phyloP scores from a whole-genome alignment of 768 basidiomycete genomes.

The Boletus patriciae region DNA sequence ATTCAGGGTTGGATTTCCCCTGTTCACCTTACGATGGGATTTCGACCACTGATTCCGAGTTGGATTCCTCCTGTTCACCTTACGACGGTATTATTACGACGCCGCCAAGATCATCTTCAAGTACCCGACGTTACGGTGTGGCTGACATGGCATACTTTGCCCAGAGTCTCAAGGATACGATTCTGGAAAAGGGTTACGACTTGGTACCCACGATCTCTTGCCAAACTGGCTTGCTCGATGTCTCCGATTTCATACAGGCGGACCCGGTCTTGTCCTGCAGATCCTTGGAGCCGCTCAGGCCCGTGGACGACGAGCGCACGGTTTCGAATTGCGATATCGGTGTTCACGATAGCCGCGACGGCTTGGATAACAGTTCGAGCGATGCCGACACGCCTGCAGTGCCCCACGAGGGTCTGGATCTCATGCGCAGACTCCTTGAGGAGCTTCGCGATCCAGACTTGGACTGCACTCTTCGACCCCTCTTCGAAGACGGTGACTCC shows the following conservation, averaged over 20 bases:
- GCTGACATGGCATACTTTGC: constrained; percentile 4
- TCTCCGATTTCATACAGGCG: neutral
- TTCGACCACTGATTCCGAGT: neutral
- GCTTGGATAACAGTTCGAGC: neutral
- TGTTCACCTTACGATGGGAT: neutral
- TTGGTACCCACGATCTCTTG: neutral
- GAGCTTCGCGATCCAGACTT: constrained; percentile 16
- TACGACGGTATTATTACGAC: neutral
- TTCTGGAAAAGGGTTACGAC: neutral
- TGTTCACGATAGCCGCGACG: neutral
- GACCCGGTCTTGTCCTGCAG: neutral
- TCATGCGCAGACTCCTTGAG: constrained; percentile 17
- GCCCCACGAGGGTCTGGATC: neutral
- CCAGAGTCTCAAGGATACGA: neutral
- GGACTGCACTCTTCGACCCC: constrained; percentile 1
- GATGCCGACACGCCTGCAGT: neutral
- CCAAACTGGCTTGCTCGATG: neutral
- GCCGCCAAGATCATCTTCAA: neutral
- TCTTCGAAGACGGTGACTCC: constrained; percentile 9
- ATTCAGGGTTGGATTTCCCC: neutral
- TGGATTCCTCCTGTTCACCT: neutral
- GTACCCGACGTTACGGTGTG: constrained; percentile 12
- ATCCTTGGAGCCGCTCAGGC: neutral
- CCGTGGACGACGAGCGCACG: neutral
- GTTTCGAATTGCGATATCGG: neutral